These are phyloP conservation scores for Solanum chiquidenum DNA, from an alignment of 257 asterid species.

Conservation along the genomic window DNA sequence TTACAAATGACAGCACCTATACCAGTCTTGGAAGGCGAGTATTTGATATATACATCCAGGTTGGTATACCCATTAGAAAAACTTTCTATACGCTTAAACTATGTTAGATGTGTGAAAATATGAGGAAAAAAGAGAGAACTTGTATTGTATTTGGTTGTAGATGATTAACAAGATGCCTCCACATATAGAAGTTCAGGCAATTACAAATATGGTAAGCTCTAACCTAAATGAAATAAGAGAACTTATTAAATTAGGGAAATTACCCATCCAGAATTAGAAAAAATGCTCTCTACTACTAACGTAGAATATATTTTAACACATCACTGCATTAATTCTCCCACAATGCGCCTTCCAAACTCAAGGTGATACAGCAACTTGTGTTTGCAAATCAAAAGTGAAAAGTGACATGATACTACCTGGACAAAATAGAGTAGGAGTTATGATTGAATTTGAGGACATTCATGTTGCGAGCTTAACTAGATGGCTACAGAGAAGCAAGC, in stretches of 20 bases:
- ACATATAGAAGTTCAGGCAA: background rate
- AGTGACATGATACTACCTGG: background rate
- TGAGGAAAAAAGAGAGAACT: background rate
- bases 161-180: background rate
- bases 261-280: background rate
- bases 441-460: background rate
- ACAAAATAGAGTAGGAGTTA: background rate
- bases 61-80: constrained; percentile 1
- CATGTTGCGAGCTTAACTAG: background rate
- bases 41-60: constrained; percentile 83
- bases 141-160: background rate
- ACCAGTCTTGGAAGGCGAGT: constrained; percentile 63
- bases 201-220: background rate
- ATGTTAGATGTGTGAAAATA: background rate
- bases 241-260: background rate
- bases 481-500: background rate
- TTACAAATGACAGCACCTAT: constrained; percentile 53
- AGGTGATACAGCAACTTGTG: background rate
- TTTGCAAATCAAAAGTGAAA: background rate
- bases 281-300: background rate
- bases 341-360: background rate
- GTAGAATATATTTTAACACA: background rate
- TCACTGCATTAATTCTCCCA: background rate
- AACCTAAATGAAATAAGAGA: background rate
- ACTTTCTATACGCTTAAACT: background rate